A percentile compares a stretch with the other conserved stretches of the same genome.
Conservation (phyloP, 2,329 filamentous ascomycete species). For the Exophiala oligosperma region DNA sequence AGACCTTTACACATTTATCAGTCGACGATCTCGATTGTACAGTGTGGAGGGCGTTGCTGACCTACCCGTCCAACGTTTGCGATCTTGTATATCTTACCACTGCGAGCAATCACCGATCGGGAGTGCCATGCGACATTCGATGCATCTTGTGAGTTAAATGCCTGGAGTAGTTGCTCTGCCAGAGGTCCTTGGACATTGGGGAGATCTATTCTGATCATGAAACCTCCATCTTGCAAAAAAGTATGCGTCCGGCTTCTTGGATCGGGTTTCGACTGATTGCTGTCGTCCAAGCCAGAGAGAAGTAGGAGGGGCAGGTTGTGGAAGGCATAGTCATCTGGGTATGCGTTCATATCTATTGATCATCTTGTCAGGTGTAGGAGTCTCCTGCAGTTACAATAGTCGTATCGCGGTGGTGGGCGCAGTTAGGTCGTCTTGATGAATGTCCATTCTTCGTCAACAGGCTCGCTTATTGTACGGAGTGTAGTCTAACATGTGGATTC, state of each 20-base stretch:
- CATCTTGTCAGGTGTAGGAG: constrained; percentile 10
- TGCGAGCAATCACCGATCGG: constrained; percentile 51
- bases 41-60: constrained; percentile 35
- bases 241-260: constrained; percentile 45
- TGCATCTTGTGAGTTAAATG: constrained; percentile 67
- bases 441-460: no score
- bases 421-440: not conserved
- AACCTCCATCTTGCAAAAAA: constrained; percentile 56
- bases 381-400: not conserved
- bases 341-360: constrained; percentile 43
- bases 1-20: constrained; percentile 42
- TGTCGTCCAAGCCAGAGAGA: constrained; percentile 69
- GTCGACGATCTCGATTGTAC: constrained; percentile 1
- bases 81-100: constrained; percentile 64
- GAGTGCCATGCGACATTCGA: constrained; percentile 67
- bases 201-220: constrained; percentile 69
- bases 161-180: constrained; percentile 64
- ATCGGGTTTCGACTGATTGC: constrained; percentile 35
- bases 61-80: constrained; percentile 78
- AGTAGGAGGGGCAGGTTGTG: constrained; percentile 85
- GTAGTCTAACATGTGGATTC: no score
- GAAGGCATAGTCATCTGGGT: constrained; percentile 68
- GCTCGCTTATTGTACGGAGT: no score
- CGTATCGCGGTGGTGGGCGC: not conserved
- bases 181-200: constrained; percentile 65